Base-by-base conservation (phyloP, 73 alveolate genomes). In the Paramecium sonneborni region DNA sequence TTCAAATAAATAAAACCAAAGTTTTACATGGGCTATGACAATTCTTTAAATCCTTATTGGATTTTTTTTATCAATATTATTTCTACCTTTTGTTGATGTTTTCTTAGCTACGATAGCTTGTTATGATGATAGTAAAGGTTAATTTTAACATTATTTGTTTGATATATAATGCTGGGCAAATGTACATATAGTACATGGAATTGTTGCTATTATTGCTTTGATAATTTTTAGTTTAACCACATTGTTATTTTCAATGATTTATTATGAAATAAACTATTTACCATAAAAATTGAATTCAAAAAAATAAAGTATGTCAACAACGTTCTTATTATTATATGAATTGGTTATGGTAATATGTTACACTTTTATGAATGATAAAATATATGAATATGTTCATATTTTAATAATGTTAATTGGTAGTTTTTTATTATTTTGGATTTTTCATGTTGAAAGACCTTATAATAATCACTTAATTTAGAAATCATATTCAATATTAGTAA, bases 361-460 rank as follows among this genome's bases (percentile, higher is more conserved):
- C 26, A 74, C 87, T 28, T 74, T 15, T 74, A 74, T 74, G 87
- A 39, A 74, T n/a, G 44, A 37, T 4, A 39, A 74, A 34, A 3
- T 39, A 5, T 39, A 86, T 86, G 93, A 86, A 14, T 86, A 86
- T 67, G 62, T 86, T 20, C 55, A 56, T 23, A 58, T 86, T 35
- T 35, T 52, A 18, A 32, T 86, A 18, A 24, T 86, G 46, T 38
- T 62, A 14, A 38, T 57, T 28, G 93, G 93, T 24, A 62, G 88
- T 35, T 68, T 86, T 7, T 26, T 86, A 12, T 32, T 68, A 5
- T 86, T 86, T 86, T 34, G 76, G 30, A 37, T 28, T n/a, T 38
- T 58, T 20, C 93, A 86, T 62, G 67, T 56, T 7, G 88, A 86
- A 57, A 58, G 56, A 30, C 93, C 93, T 44, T 86, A 32, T 23